Conservation (phyloP, 2,329 filamentous ascomycete genomes). For the Paracorniculantispora psalliotae region DNA sequence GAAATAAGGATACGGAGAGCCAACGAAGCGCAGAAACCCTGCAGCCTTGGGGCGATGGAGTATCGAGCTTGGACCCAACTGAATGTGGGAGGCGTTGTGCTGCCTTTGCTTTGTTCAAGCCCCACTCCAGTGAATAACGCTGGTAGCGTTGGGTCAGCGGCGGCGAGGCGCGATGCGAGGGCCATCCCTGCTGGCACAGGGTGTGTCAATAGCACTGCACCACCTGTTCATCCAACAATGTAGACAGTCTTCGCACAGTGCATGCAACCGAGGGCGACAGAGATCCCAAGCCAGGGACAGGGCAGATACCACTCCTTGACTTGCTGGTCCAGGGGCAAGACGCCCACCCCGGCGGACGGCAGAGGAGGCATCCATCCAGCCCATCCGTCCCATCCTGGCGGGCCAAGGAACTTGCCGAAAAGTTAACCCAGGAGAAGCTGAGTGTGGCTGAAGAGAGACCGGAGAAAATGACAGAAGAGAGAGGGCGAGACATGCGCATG, state of each 20-base stretch:
- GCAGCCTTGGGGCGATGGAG: background rate
- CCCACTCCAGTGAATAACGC: background rate
- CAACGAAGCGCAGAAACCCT: background rate
- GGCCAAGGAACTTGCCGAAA: background rate
- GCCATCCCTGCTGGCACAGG: background rate
- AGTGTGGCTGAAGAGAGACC: background rate
- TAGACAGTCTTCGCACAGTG: background rate
- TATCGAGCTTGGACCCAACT: background rate
- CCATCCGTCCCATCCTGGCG: background rate
- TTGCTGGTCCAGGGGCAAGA: background rate
- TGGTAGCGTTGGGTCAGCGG: background rate
- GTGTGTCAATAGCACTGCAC: background rate
- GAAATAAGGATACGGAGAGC: background rate
- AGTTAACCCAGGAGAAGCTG: background rate
- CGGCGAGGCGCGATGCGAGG: background rate
- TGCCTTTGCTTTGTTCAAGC: background rate
- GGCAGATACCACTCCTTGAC: background rate
- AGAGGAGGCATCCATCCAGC: background rate
- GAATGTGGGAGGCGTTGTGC: background rate
- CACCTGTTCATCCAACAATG: background rate
- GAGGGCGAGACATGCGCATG: background rate
- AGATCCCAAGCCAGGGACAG: background rate
- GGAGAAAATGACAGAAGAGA: background rate
- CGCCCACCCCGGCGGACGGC: background rate
- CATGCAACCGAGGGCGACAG: background rate